phyloP scores from a whole-genome alignment of 352 stramenopile genomes.

The Aphanomyces astaci region DNA sequence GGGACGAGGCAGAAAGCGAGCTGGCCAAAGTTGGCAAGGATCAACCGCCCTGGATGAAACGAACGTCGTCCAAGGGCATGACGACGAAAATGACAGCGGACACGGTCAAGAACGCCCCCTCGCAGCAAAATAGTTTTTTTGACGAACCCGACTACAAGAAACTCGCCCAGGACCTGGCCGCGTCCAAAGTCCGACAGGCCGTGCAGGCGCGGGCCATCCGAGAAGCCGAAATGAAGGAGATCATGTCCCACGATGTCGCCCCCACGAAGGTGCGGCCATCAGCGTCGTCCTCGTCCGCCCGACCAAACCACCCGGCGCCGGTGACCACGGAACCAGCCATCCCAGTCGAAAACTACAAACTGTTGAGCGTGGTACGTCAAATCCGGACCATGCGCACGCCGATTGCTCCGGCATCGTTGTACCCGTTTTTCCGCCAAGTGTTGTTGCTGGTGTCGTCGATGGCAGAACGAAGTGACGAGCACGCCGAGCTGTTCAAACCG shows the following conservation, averaged over 20 bases:
- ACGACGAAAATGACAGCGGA: constrained; percentile 7
- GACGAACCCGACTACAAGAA: constrained; percentile 11
- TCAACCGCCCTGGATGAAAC: not conserved
- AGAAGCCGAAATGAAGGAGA: not conserved
- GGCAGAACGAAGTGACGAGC: constrained; percentile 28
- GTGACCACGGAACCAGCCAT: not conserved
- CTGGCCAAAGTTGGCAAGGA: not conserved
- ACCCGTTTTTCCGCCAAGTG: constrained; percentile 78
- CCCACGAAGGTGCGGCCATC: not conserved
- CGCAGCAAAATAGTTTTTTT: constrained; percentile 5
- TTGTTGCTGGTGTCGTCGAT: constrained; percentile 60
- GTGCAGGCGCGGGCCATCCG: not conserved
- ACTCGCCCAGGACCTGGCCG: not conserved
- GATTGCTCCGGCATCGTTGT: constrained; percentile 53
- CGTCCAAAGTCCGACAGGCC: not conserved
- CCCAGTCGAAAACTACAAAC: not conserved
- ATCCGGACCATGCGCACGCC: constrained; percentile 78
- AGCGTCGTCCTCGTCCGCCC: not conserved
- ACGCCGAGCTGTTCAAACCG: constrained; percentile 44
- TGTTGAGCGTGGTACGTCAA: constrained; percentile 50
- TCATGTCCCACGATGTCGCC: not conserved
- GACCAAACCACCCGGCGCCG: not conserved
- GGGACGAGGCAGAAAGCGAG: not conserved
- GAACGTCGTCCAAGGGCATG: not conserved
- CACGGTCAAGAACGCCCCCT: not conserved